Evolutionary conservation across 192 early-diverging fungal genomes (phyloP), one percentile per base, ranked within the genome.

Genomic region (Coemansia sp.): DNA sequence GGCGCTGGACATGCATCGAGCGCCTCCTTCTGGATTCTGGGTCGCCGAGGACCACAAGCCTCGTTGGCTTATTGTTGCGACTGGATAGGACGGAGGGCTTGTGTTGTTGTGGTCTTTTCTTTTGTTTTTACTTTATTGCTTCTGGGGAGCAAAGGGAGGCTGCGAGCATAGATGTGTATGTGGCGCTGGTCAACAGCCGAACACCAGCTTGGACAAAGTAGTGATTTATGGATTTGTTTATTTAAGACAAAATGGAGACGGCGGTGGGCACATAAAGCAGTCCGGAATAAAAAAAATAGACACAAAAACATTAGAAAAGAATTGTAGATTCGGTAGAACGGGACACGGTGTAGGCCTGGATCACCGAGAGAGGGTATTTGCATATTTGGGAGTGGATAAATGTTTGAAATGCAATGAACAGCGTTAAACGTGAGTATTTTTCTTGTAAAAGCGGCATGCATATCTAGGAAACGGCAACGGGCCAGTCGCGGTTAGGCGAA

Each of bases 401-500:
- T n/a, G n/a, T n/a, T n/a, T n/a, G n/a, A n/a, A n/a, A n/a, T n/a
- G n/a, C n/a, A n/a, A 36, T 36, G 42, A 2, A 12, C 16, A 45
- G 12, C 42, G 42, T 45, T 45, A 14, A 2, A 14, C 42, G 16
- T 45, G n/a, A n/a, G n/a, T n/a, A n/a, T n/a, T n/a, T n/a, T n/a
- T n/a, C n/a, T n/a, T n/a, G n/a, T n/a, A 38, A 38, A 38, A 38
- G 36, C 36, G 10, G 36, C 36, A 38, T 11, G 3, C 32, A 10
- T 12, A 45, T 29, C 38, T 73, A 79, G 29, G 68, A 74, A 20
- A 64, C 72, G 7, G 68, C 69, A 22, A 75, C 72, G 0, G 77
- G 77, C 77, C 77, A 80, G 72, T 80, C 77, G 59, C 77, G 77
- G 48, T 69, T 59, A n/a, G 77, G 72, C 14, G 68, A 64, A 29